Evolutionary conservation across 768 basidiomycete genomes (phyloP), one percentile per base, ranked within the genome.

Genomic region (Rhizopogon vesiculosus): DNA sequence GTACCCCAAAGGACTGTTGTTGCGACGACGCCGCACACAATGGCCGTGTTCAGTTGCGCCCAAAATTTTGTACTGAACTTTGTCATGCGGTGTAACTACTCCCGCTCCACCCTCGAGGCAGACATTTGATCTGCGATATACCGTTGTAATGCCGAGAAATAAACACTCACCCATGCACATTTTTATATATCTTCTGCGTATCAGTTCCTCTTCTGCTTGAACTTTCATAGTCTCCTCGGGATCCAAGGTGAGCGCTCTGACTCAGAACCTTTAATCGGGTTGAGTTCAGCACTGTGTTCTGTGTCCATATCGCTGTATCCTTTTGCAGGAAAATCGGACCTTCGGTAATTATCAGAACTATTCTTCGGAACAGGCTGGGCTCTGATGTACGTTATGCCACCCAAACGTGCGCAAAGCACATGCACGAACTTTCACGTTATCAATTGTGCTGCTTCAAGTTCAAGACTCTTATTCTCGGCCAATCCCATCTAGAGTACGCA

Each of bases 61-160:
- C 48, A 33, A 19, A 15, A 2, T 1, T 33, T 8, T 22, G 7
- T 18, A 25, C 29, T 31, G n/a, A 10, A 46, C 13, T 22, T 49
- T 49, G 33, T 49, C 46, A 49, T 25, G 48, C 48, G 48, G 48
- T 22, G 46, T 33, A 49, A 35, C 2, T 49, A 5, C 35, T 49
- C 6, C 48, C 35, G 35, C 48, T 49, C 48, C 48, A 49, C 48
- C 22, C 39, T 49, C 35, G 48, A 49, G 48, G 48, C 48, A 22
- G 46, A 35, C 33, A 38, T 19, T 15, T 48, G 46, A 48, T 49
- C 46, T 45, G 45, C 6, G 28, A 19, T 19, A 46, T 9, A 35
- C 13, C 19, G 35, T 38, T 38, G 13, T 38, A 38, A 12, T 38
- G 10, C 35, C 35, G 19, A 9, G 7, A 48, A 35, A 35, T 33